Conservation (phyloP, 2,329 filamentous ascomycete genomes). For the Pseudogymnoascus sp. region DNA sequence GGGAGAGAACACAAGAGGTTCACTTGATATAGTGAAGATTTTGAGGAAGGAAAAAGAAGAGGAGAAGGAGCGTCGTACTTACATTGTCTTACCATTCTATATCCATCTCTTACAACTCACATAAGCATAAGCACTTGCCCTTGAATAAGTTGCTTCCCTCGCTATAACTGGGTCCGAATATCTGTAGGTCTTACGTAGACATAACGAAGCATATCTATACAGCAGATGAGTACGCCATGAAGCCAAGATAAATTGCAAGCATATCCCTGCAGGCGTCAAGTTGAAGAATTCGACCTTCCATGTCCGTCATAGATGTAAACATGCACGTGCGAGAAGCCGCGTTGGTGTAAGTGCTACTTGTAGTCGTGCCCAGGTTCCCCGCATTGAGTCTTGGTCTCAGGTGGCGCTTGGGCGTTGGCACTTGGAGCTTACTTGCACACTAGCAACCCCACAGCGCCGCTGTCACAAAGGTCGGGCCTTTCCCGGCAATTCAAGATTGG, state of each 20-base stretch:
- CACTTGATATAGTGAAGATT: background rate
- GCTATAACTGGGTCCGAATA: background rate
- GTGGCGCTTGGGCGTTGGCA: background rate
- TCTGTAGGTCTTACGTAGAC: background rate
- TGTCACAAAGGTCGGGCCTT: background rate
- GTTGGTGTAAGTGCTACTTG: background rate
- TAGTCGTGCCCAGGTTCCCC: background rate
- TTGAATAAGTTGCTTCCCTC: background rate
- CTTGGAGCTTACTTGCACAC: background rate
- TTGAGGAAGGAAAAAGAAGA: background rate
- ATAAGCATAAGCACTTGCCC: background rate
- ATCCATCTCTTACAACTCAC: background rate
- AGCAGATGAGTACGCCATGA: background rate
- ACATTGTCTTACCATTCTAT: background rate
- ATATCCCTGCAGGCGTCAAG: background rate
- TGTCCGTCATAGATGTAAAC: background rate
- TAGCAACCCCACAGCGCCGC: background rate
- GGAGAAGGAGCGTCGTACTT: background rate
- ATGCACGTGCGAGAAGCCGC: background rate
- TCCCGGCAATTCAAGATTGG: background rate
- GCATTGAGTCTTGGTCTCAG: background rate
- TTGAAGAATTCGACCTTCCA: background rate
- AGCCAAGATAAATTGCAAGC: conserved; percentile 1
- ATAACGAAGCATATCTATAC: background rate
- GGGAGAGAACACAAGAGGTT: background rate